Evolutionary conservation across 2,329 filamentous ascomycete species (phyloP).

Genomic region (Alternaria novae-zelandiae): DNA sequence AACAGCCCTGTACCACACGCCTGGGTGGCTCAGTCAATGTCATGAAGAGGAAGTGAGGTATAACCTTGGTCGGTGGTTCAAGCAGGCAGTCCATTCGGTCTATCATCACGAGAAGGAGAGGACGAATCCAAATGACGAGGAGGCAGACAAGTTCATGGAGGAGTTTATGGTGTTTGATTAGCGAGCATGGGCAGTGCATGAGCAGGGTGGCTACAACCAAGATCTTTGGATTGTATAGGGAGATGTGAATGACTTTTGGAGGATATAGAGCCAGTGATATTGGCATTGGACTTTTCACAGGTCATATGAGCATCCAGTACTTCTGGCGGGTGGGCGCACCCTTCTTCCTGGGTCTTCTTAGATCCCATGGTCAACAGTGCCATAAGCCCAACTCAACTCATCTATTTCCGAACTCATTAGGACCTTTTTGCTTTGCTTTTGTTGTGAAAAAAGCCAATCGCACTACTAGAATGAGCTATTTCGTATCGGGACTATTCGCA

Average conservation of each 20-base stretch:
- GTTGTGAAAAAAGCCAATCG: background rate
- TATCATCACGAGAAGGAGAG: background rate
- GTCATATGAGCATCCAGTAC: background rate
- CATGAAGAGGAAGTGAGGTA: background rate
- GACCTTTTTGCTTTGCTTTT: background rate
- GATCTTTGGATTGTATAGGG: background rate
- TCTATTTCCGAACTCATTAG: background rate
- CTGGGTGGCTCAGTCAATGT: background rate
- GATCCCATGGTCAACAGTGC: background rate
- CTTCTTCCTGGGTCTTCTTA: background rate
- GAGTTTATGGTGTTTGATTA: conserved; percentile 9
- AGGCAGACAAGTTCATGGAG: conserved; percentile 2
- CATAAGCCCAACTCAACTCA: background rate
- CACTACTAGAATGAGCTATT: background rate
- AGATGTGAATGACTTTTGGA: background rate
- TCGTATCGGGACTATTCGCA: background rate
- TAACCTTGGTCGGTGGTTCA: background rate
- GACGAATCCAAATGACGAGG: background rate
- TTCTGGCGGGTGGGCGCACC: background rate
- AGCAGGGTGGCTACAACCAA: background rate
- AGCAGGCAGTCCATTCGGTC: background rate
- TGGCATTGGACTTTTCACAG: background rate
- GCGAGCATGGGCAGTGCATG: background rate
- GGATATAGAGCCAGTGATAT: background rate
- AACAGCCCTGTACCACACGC: background rate